Percentiles rank a stretch among this genome's conserved stretches.
These are phyloP conservation scores for Penicillium chermesinum DNA, from an alignment of 495 filamentous ascomycete species.

Conservation along the genomic window DNA sequence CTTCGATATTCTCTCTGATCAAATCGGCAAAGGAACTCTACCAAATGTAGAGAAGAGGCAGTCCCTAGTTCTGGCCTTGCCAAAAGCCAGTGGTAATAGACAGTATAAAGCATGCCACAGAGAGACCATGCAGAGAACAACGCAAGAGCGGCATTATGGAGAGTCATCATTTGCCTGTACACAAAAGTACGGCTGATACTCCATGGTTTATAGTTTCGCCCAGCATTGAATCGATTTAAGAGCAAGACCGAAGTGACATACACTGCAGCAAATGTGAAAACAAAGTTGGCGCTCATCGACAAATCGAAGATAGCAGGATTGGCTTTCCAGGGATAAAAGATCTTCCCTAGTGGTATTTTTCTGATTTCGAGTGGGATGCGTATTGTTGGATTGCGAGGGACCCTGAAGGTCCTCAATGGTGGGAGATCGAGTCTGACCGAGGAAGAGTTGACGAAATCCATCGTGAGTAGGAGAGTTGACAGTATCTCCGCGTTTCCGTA, in stretches of 20 bases:
- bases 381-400: slow-evolving; percentile 1
- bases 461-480: background rate
- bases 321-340: slow-evolving; percentile 1
- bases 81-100: background rate
- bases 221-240: slow-evolving; percentile 12
- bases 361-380: background rate
- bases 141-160: slow-evolving; percentile 9
- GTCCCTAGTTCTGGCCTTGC: background rate
- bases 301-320: slow-evolving; percentile 2
- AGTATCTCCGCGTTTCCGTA: no score
- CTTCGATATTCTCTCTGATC: slow-evolving; percentile 7
- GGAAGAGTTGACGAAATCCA: background rate
- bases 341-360: background rate
- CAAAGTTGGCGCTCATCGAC: slow-evolving; percentile 1
- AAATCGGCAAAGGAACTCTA: slow-evolving; percentile 11
- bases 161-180: slow-evolving; percentile 6
- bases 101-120: slow-evolving; percentile 1
- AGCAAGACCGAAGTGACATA: slow-evolving; percentile 10
- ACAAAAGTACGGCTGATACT: slow-evolving; percentile 7
- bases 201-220: slow-evolving; percentile 12
- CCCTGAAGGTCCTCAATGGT: background rate
- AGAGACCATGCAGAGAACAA: slow-evolving; percentile 13
- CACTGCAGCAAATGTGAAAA: slow-evolving; percentile 9
- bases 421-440: background rate
- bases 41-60: background rate